Conservation (phyloP, 2,329 filamentous ascomycete species). For the Zopfia rhizophila region DNA sequence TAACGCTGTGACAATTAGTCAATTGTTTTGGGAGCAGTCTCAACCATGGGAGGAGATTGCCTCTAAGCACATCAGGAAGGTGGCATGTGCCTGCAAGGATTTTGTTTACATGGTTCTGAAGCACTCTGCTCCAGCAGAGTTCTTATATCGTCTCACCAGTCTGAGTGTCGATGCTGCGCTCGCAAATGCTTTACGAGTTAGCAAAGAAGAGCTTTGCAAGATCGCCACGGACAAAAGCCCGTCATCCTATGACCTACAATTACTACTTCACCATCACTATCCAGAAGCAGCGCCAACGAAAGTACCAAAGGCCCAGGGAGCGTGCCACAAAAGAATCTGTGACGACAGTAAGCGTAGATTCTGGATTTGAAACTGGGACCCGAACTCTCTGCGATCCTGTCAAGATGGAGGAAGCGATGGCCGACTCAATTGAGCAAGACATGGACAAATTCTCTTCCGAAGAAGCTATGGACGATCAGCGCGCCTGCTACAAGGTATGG, state of each 20-base stretch:
- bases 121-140: conserved; percentile 53
- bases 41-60: conserved; percentile 62
- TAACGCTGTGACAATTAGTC: conserved; percentile 67
- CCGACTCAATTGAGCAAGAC: conserved; percentile 29
- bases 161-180: conserved; percentile 57
- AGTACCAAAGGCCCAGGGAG: not conserved
- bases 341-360: too few species aligned
- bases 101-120: conserved; percentile 50
- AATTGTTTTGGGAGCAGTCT: conserved; percentile 70
- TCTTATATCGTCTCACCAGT: conserved; percentile 50
- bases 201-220: too few species aligned
- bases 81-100: conserved; percentile 44
- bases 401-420: conserved; percentile 9
- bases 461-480: conserved; percentile 49
- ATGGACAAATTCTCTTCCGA: conserved; percentile 47
- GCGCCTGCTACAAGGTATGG: conserved; percentile 55
- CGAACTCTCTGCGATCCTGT: conserved; percentile 1
- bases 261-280: conserved; percentile 49
- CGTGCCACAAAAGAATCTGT: not conserved
- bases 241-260: conserved; percentile 67
- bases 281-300: conserved; percentile 30
- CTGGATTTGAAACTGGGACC: too few species aligned
- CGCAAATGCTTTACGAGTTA: conserved; percentile 48
- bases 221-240: too few species aligned
- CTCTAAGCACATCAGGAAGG: conserved; percentile 45